Percentiles rank a stretch among this genome's conserved stretches.
Conservation (phyloP, 2,329 filamentous ascomycete genomes). For the Colletotrichum sidae region DNA sequence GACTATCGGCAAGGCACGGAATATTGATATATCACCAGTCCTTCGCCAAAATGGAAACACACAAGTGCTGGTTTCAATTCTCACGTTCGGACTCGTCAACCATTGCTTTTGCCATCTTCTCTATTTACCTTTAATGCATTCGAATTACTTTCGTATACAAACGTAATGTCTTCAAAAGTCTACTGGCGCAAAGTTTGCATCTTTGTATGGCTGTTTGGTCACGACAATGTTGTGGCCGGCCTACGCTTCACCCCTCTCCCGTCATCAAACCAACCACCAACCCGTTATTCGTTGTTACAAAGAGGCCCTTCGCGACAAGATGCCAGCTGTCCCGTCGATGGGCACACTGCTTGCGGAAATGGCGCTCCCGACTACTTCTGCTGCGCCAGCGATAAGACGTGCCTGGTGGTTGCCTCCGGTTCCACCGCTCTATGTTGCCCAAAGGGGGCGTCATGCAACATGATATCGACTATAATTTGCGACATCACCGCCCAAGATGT, state of each 20-base stretch:
- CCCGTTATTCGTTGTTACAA: background rate
- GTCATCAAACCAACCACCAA: background rate
- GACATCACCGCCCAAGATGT: constrained; percentile 72
- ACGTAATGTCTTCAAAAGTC: constrained; percentile 9
- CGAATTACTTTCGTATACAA: background rate
- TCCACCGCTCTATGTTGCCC: constrained; percentile 81
- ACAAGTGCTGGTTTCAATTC: no score
- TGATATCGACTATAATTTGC: constrained; percentile 74
- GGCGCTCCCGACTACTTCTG: constrained; percentile 74
- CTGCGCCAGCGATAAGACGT: constrained; percentile 66
- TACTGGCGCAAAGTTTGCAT: constrained; percentile 17
- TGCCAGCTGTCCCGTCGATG: constrained; percentile 29
- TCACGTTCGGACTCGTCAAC: background rate
- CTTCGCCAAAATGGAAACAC: background rate
- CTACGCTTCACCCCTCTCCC: constrained; percentile 4
- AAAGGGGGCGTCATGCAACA: constrained; percentile 62
- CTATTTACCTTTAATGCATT: background rate
- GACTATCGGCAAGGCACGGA: background rate
- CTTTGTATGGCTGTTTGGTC: constrained; percentile 20
- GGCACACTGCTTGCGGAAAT: constrained; percentile 27
- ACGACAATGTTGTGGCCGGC: background rate
- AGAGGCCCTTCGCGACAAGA: constrained; percentile 12
- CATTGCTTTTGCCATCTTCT: background rate
- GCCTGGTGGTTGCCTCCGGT: constrained; percentile 69
- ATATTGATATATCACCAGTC: constrained; percentile 27